Conservation (phyloP, 2,329 filamentous ascomycete species). For the Penicillium sp. region DNA sequence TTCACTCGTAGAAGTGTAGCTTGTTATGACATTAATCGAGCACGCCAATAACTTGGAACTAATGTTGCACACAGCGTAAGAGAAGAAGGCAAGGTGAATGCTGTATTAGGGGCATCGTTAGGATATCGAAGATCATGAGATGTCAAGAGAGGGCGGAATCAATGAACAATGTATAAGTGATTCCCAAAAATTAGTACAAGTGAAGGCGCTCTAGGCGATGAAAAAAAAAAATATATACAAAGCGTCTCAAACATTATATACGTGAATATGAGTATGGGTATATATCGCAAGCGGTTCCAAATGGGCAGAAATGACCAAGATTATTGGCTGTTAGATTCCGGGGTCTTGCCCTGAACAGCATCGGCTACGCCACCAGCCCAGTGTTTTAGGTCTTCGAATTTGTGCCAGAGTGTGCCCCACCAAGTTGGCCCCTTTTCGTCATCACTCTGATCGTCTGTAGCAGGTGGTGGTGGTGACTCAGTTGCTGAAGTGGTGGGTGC, state of each 20-base stretch:
- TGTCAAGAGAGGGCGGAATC: too few relatives aligned
- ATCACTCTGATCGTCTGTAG: constrained; percentile 19
- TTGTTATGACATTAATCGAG: too few relatives aligned
- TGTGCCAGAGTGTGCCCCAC: constrained; percentile 37
- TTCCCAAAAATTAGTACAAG: too few relatives aligned
- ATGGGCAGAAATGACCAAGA: neutral
- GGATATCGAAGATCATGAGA: too few relatives aligned
- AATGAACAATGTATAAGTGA: too few relatives aligned
- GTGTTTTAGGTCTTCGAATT: constrained; percentile 36
- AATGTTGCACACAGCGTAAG: too few relatives aligned
- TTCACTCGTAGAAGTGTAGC: too few relatives aligned
- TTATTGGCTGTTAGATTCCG: neutral
- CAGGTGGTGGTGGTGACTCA: constrained; percentile 1
- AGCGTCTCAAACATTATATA: neutral
- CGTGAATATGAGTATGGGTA: constrained; percentile 15
- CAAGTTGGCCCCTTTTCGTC: constrained; percentile 27
- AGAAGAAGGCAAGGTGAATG: too few relatives aligned
- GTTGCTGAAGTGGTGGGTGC: neutral
- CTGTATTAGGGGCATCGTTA: too few relatives aligned
- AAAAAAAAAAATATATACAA: neutral
- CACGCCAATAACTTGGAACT: too few relatives aligned
- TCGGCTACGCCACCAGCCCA: constrained; percentile 38
- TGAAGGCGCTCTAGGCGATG: too few relatives aligned
- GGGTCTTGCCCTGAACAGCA: constrained; percentile 31
- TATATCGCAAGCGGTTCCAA: constrained; percentile 16